phyloP scores from a whole-genome alignment of 2,329 filamentous ascomycete species.

The Ophiostoma montium region DNA sequence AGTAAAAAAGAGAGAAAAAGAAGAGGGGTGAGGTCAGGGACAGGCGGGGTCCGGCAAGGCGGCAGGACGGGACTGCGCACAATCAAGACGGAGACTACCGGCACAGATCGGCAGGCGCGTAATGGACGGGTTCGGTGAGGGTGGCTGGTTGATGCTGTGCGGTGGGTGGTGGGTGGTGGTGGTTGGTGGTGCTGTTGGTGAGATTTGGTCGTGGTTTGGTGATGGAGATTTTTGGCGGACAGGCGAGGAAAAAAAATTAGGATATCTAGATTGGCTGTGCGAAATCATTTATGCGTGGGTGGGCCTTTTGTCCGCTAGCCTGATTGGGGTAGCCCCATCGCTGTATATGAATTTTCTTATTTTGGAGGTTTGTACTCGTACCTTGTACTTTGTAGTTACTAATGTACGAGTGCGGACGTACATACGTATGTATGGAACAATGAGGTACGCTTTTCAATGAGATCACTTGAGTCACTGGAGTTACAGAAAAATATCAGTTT shows the following conservation, averaged over 20 bases:
- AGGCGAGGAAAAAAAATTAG: slow-evolving; percentile 10
- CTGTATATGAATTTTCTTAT: not conserved
- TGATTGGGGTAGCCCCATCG: not conserved
- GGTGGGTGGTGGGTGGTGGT: not conserved
- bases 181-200: not conserved
- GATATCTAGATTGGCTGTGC: slow-evolving; percentile 11
- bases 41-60: slow-evolving; percentile 1
- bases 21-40: slow-evolving; percentile 1
- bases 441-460: no score
- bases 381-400: no score
- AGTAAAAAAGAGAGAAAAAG: not conserved
- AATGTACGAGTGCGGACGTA: no score
- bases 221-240: not conserved
- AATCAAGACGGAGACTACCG: slow-evolving; percentile 5
- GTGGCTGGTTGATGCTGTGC: not conserved
- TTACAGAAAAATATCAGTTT: no score
- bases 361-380: no score
- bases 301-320: not conserved
- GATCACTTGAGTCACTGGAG: no score
- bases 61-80: not conserved
- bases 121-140: not conserved
- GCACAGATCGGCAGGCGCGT: slow-evolving; percentile 1
- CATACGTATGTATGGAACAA: no score
- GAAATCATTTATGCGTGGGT: slow-evolving; percentile 11
- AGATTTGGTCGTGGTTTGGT: not conserved